Evolutionary conservation across 2,329 filamentous ascomycete species (phyloP).

Genomic region (Aspergillus pseudotamarii): DNA sequence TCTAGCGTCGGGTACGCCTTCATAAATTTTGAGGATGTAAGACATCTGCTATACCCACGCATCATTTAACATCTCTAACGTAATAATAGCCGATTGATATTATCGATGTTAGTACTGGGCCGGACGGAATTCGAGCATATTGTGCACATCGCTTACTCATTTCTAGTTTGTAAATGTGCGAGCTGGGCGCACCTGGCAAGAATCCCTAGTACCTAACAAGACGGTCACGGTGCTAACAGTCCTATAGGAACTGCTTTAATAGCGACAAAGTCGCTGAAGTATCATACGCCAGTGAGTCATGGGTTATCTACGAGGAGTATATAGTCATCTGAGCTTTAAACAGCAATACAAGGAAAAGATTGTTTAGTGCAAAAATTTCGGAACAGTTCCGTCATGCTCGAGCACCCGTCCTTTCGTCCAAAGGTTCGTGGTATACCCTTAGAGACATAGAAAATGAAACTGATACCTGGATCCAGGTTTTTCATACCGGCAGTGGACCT

Average conservation of each 20-base stretch:
- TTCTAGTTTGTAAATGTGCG: slow-evolving; percentile 71
- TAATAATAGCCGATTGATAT: slow-evolving; percentile 67
- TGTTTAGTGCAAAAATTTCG: slow-evolving; percentile 93
- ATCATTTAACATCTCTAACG: slow-evolving; percentile 40
- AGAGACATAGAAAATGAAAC: neutral
- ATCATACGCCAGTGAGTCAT: slow-evolving; percentile 83
- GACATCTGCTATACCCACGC: slow-evolving; percentile 30
- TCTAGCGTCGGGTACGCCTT: slow-evolving; percentile 91
- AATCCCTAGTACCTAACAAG: slow-evolving; percentile 5
- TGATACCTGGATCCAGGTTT: slow-evolving; percentile 47
- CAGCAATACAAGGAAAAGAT: slow-evolving; percentile 89
- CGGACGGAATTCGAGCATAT: slow-evolving; percentile 5
- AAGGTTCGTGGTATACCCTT: slow-evolving; percentile 60
- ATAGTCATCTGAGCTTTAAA: neutral
- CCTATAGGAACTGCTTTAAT: slow-evolving; percentile 72
- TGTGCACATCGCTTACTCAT: slow-evolving; percentile 29
- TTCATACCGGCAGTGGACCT: slow-evolving; percentile 53
- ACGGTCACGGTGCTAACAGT: slow-evolving; percentile 13
- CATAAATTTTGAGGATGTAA: slow-evolving; percentile 86
- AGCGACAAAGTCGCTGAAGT: slow-evolving; percentile 85
- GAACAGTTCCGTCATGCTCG: slow-evolving; percentile 94
- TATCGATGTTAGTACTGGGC: slow-evolving; percentile 59
- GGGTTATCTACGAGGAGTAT: neutral
- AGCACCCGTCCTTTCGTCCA: slow-evolving; percentile 77
- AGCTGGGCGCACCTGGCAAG: slow-evolving; percentile 70